Base-by-base conservation (phyloP, 2,329 filamentous ascomycete species). In the Fusarium fracticaudum region DNA sequence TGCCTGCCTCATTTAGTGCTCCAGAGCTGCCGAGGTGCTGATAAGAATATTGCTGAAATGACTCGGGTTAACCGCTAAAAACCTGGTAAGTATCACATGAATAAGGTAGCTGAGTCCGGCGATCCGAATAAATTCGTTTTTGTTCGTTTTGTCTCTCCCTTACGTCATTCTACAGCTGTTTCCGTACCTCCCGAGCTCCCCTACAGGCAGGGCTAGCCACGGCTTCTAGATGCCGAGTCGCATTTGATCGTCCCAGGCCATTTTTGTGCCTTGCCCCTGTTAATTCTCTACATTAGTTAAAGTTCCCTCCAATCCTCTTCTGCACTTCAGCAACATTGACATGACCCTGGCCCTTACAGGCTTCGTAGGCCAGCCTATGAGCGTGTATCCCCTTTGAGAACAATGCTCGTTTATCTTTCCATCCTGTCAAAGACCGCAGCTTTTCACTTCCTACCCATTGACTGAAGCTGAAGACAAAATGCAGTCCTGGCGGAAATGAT, bases 371-470 rank as follows among this genome's bases (percentile, higher is more conserved):
- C 24, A 79, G 43, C 18, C 84, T 80, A 67, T 86, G 83, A 5
- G 79, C 78, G 10, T 78, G 73, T 15, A 84, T 24, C 1, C 79
- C 79, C 60, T 85, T 80, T 3, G 81, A 79, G 50, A 86, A 85
- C 24, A 84, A 69, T 29, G 75, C 66, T 41, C 83, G 76, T 33
- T 66, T 78, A 24, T 85, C 85, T 4, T 60, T 75, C 85, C 85
- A 86, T 2, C 83, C 83, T 11, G 83, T 85, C 43, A 84, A 35
- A 20, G 54, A 67, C 20, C 85, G 74, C 15, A 86, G 79, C 73
- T 84, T 86, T 0, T 81, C 76, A n/a, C 84, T 85, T 22, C 81
- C 79, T 1, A 85, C 81, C 84, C 84, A 86, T 71, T 86, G 84
- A 24, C 80, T 81, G 37, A 81, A 84, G 18, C 79, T 80, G 22